Evolutionary conservation across 2,329 filamentous ascomycete genomes (phyloP).

Genomic region (Fusarium humuli): DNA sequence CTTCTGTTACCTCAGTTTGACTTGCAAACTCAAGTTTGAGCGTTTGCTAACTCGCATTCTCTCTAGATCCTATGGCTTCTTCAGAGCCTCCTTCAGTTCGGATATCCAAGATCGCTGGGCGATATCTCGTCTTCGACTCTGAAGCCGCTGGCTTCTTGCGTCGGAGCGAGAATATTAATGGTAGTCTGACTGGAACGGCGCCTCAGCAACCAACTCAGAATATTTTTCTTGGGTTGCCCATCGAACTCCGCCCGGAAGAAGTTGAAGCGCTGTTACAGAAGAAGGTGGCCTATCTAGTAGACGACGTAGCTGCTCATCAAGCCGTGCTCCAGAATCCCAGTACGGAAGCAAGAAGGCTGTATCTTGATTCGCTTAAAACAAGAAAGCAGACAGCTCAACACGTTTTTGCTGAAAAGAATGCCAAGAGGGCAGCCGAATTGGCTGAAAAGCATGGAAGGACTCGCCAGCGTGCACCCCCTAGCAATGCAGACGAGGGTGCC

Average conservation of each 20-base stretch:
- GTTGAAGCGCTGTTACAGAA: slow-evolving; percentile 82
- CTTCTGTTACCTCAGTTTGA: slow-evolving; percentile 3
- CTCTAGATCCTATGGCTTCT: slow-evolving; percentile 39
- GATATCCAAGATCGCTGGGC: slow-evolving; percentile 82
- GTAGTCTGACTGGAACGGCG: slow-evolving; percentile 86
- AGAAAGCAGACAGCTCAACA: slow-evolving; percentile 57
- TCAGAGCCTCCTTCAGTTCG: slow-evolving; percentile 65
- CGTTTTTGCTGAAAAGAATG: slow-evolving; percentile 55
- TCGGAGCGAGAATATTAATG: slow-evolving; percentile 83
- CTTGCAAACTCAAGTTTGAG: slow-evolving; percentile 17
- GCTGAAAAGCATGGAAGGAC: slow-evolving; percentile 38
- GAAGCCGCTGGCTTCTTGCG: slow-evolving; percentile 82
- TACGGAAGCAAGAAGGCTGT: slow-evolving; percentile 68
- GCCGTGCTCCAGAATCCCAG: slow-evolving; percentile 69
- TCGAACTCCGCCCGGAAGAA: slow-evolving; percentile 93
- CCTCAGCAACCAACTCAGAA: slow-evolving; percentile 96
- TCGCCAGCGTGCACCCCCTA: slow-evolving; percentile 2
- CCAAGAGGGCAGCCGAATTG: slow-evolving; percentile 50
- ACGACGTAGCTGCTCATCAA: slow-evolving; percentile 79
- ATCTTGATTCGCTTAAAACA: slow-evolving; percentile 68
- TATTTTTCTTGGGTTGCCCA: slow-evolving; percentile 87
- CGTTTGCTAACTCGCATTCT: slow-evolving; percentile 36
- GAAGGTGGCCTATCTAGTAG: slow-evolving; percentile 80
- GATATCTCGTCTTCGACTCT: slow-evolving; percentile 91
- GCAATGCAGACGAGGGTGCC: slow-evolving; percentile 26